A percentile compares a stretch with the other conserved stretches of the same genome.
These are phyloP conservation scores for Candolleomyces aberdarensis DNA, from an alignment of 768 basidiomycete genomes.

Conservation along the genomic window DNA sequence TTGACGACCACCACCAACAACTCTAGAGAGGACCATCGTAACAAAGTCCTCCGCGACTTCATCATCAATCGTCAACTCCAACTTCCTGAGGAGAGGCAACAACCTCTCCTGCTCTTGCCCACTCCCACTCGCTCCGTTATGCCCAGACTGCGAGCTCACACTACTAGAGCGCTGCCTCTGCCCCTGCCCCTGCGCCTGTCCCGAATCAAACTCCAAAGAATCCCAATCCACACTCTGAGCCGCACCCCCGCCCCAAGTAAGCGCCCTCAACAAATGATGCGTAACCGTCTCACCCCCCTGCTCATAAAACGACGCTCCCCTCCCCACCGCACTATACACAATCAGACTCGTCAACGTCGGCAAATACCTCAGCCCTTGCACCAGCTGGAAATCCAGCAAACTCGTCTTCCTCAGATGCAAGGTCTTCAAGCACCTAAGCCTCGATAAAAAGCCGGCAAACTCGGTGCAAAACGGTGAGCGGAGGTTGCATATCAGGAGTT, in stretches of 20 bases:
- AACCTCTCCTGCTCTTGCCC: neutral
- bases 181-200: too few species aligned
- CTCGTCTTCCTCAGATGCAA: constrained; percentile 39
- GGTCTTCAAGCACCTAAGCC: constrained; percentile 27
- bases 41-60: constrained; percentile 30
- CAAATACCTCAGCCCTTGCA: constrained; percentile 29
- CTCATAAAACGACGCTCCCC: neutral
- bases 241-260: constrained; percentile 26
- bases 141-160: too few species aligned
- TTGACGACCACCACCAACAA: constrained; percentile 28
- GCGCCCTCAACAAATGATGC: constrained; percentile 29
- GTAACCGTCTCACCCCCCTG: constrained; percentile 27
- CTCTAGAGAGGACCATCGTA: constrained; percentile 22
- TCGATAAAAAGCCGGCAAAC: constrained; percentile 32
- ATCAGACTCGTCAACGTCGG: constrained; percentile 32
- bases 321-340: constrained; percentile 24
- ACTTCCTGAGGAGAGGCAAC: constrained; percentile 30
- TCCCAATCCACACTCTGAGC: too few species aligned
- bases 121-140: too few species aligned
- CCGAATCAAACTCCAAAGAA: too few species aligned
- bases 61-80: constrained; percentile 35
- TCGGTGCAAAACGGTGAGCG: constrained; percentile 29
- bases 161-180: too few species aligned
- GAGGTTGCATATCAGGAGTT: constrained; percentile 38
- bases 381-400: constrained; percentile 29